A percentile compares a stretch with the other conserved stretches of the same genome.
Evolutionary conservation across 2,329 filamentous ascomycete species (phyloP).

Genomic region (Diaporthe sp.): DNA sequence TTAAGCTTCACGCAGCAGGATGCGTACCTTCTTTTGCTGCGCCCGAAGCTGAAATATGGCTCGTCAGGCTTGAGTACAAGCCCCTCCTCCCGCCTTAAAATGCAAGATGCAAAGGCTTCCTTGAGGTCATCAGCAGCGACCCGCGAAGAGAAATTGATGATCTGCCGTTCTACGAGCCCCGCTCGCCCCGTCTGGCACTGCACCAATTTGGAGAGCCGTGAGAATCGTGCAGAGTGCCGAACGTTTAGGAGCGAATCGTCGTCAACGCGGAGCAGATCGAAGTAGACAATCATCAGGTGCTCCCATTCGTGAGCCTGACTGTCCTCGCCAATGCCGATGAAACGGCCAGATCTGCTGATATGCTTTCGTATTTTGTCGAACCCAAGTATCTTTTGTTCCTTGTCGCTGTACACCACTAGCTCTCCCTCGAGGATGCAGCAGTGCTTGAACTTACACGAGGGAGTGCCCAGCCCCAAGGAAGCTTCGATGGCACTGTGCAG

Average conservation of each 20-base stretch:
- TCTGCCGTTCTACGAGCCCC: conserved; percentile 75
- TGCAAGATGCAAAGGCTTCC: conserved; percentile 76
- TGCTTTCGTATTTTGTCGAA: conserved; percentile 90
- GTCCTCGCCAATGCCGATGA: conserved; percentile 77
- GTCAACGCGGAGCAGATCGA: conserved; percentile 69
- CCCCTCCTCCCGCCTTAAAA: conserved; percentile 79
- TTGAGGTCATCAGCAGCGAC: conserved; percentile 69
- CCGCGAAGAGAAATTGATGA: conserved; percentile 74
- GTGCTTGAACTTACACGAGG: conserved; percentile 70
- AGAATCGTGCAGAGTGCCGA: conserved; percentile 72
- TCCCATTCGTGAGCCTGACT: conserved; percentile 70
- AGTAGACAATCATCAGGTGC: conserved; percentile 74
- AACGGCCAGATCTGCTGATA: conserved; percentile 79
- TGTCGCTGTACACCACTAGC: conserved; percentile 81
- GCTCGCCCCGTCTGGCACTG: conserved; percentile 70
- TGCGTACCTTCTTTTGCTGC: conserved; percentile 53
- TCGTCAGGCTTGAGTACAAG: conserved; percentile 85
- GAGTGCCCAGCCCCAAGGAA: conserved; percentile 73
- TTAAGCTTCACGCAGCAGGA: conserved; percentile 85
- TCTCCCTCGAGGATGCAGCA: conserved; percentile 89
- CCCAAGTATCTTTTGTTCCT: conserved; percentile 74
- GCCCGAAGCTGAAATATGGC: conserved; percentile 77
- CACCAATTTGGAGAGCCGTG: conserved; percentile 70
- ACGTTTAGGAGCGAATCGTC: conserved; percentile 64
- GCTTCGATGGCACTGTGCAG: conserved; percentile 68